Base-by-base conservation (phyloP, 2,329 filamentous ascomycete species). In the Fusarium incarnatum region DNA sequence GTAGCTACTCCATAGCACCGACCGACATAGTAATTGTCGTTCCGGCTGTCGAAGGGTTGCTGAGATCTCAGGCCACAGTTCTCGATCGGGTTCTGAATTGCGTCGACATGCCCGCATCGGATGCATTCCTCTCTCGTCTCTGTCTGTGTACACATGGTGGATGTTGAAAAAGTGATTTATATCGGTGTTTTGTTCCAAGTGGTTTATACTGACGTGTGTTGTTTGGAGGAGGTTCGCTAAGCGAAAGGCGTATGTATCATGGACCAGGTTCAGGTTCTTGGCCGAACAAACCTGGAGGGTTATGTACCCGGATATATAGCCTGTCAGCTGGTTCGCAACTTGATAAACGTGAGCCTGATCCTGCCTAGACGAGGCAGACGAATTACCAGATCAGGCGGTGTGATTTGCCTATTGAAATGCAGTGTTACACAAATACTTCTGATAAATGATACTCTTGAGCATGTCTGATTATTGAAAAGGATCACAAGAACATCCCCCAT, bases 241-340 rank as follows among this genome's bases (percentile, higher is more conserved):
- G 18, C 49, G 41, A 22, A 32, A 34, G 10, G 27, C 22, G 41
- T 30, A 28, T 25, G 34, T 37, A 46, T 37, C 22, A 56, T 48
- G 34, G 53, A 40, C 41, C 44, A 49, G 28, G 48, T 67, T 44
- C 30, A 49, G 28, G 40, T 67, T 44, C 30, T 34, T 32, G 53
- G 18, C 30, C 23, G 47, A 27, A 10, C 25, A 32, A 37, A 20
- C 12, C 42, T 56, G 40, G 60, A 63, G 66, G 60, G 42, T 60
- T 50, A 13, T 52, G 55, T 47, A 23, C 52, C 61, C 56, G 47
- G 28, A 67, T 67, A 70, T 70, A 65, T 60, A 71, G 40, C 42
- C 37, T 32, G 55, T 68, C 64, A 71, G 64, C 64, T 68, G 68
- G 68, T 61, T 56, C 55, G 68, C 64, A 71, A 59, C 50, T 48